These are phyloP conservation scores for Abortiporus biennis DNA, from an alignment of 1,284 basidiomycete species.

Conservation along the genomic window DNA sequence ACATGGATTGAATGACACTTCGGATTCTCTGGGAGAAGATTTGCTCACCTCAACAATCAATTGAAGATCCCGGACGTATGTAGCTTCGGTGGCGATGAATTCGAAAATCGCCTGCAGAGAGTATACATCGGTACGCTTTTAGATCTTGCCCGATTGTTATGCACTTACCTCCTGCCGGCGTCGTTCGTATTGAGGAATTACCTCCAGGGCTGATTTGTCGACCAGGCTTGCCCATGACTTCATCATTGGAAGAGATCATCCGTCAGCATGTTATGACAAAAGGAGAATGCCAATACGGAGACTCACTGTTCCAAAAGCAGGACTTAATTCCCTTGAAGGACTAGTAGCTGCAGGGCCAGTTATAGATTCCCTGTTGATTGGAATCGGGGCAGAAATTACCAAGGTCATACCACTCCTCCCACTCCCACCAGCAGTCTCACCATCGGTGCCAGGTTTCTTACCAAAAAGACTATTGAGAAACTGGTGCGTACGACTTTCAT, in stretches of 20 bases:
- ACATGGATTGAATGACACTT: neutral
- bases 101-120: slow-evolving; percentile 74
- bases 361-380: slow-evolving; percentile 16
- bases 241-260: slow-evolving; percentile 7
- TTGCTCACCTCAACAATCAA: slow-evolving; percentile 77
- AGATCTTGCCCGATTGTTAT: neutral
- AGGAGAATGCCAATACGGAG: slow-evolving; percentile 1
- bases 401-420: no score
- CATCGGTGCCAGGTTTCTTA: slow-evolving; percentile 37
- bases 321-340: slow-evolving; percentile 11
- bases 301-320: slow-evolving; percentile 65
- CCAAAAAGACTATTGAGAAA: slow-evolving; percentile 56
- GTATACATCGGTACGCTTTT: neutral
- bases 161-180: slow-evolving; percentile 78
- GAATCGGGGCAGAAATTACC: slow-evolving; percentile 27
- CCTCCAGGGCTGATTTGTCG: slow-evolving; percentile 74
- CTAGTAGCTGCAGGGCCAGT: slow-evolving; percentile 5
- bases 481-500: slow-evolving; percentile 28
- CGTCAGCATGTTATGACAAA: slow-evolving; percentile 4
- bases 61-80: slow-evolving; percentile 87
- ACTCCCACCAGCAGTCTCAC: no score
- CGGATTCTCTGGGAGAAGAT: neutral
- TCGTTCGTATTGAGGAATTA: slow-evolving; percentile 71
- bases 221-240: slow-evolving; percentile 91
- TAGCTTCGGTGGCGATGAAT: slow-evolving; percentile 81